Percentiles rank a stretch among this genome's conserved stretches.
Conservation (phyloP, 1,284 basidiomycete species). For the Pseudozyma hubeiensis region DNA sequence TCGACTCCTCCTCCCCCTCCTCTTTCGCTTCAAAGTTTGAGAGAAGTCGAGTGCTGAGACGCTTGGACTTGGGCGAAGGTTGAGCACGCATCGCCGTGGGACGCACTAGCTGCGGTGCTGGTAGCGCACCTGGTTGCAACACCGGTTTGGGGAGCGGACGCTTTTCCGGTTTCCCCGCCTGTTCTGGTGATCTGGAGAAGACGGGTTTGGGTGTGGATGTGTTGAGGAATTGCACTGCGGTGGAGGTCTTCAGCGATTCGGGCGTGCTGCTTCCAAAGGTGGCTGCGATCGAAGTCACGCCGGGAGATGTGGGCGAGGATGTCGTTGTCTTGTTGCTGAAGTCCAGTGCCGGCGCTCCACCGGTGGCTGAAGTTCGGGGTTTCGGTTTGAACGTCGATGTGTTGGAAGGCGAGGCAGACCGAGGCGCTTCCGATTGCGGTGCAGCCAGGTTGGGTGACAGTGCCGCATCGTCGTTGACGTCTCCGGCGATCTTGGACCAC, state of each 20-base stretch:
- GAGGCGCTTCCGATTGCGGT: slow-evolving; percentile 11
- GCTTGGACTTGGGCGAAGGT: slow-evolving; percentile 14
- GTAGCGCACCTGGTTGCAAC: slow-evolving; percentile 31
- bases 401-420: slow-evolving; percentile 33
- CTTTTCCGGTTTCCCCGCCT: slow-evolving; percentile 20
- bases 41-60: slow-evolving; percentile 40
- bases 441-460: slow-evolving; percentile 12
- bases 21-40: slow-evolving; percentile 36
- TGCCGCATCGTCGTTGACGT: slow-evolving; percentile 42
- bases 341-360: slow-evolving; percentile 56
- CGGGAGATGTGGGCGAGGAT: slow-evolving; percentile 17
- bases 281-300: slow-evolving; percentile 33
- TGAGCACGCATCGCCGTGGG: slow-evolving; percentile 37
- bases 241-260: slow-evolving; percentile 39
- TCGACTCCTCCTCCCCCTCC: slow-evolving; percentile 11
- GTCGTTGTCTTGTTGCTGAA: slow-evolving; percentile 50
- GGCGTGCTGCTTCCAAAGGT: slow-evolving; percentile 30
- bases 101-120: slow-evolving; percentile 31
- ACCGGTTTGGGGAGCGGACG: slow-evolving; percentile 42
- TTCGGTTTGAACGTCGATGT: slow-evolving; percentile 55
- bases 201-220: slow-evolving; percentile 43
- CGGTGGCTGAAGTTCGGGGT: slow-evolving; percentile 34
- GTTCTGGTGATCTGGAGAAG: slow-evolving; percentile 28
- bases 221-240: slow-evolving; percentile 54
- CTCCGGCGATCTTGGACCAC: slow-evolving; percentile 73